Conservation (phyloP, 441 rosid genomes). For the Erysimum pusillum region DNA sequence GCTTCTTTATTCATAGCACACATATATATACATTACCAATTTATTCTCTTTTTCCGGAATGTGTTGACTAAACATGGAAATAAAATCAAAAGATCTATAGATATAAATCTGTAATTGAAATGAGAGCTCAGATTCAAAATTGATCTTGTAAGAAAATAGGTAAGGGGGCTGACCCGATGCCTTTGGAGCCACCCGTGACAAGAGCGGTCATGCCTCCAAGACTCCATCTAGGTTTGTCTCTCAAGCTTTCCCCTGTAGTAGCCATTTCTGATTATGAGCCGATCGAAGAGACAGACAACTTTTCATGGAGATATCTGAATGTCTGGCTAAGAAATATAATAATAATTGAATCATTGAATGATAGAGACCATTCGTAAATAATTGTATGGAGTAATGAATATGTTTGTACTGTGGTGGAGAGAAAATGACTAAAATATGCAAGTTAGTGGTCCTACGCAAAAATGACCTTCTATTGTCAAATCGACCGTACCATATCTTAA, state of each 20-base stretch:
- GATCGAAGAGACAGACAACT: neutral
- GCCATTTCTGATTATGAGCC: constrained; percentile 27
- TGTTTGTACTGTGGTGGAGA: too few species aligned
- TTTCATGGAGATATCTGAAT: neutral
- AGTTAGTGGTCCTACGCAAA: too few species aligned
- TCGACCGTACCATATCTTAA: too few species aligned
- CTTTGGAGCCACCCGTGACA: constrained; percentile 81
- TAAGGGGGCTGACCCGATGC: constrained; percentile 63
- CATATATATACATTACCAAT: neutral
- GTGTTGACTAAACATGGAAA: neutral
- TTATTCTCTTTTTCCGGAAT: neutral
- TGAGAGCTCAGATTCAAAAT: neutral
- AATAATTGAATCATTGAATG: too few species aligned
- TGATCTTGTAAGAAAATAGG: neutral
- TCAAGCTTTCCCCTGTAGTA: constrained; percentile 1
- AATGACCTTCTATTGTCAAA: neutral
- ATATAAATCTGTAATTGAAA: neutral
- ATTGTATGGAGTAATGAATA: too few species aligned
- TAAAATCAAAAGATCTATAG: constrained; percentile 3
- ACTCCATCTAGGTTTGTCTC: constrained; percentile 58
- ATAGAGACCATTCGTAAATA: too few species aligned
- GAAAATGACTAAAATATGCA: too few species aligned
- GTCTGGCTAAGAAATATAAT: neutral
- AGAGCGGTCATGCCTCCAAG: constrained; percentile 70
- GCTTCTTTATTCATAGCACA: constrained; percentile 36